These are phyloP conservation scores for Amauroascus verrucosus DNA, from an alignment of 2,329 filamentous ascomycete genomes.

Conservation along the genomic window DNA sequence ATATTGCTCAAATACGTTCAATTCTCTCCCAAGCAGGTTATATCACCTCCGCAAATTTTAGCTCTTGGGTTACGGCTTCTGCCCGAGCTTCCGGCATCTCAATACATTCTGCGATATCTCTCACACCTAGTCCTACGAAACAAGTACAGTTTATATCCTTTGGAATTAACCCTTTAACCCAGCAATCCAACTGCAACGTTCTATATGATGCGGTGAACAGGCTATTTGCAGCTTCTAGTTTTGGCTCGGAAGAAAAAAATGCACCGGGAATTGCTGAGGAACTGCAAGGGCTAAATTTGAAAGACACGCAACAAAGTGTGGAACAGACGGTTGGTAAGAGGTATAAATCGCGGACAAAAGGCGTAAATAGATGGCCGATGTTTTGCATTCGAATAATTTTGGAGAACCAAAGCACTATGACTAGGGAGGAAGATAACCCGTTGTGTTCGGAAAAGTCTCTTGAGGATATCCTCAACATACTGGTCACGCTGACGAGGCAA, in stretches of 20 bases:
- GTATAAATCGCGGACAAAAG: slow-evolving; percentile 45
- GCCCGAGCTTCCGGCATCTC: slow-evolving; percentile 53
- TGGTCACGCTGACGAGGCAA: slow-evolving; percentile 58
- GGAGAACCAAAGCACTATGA: slow-evolving; percentile 26
- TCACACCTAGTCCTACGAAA: slow-evolving; percentile 59
- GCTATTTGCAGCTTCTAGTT: slow-evolving; percentile 64
- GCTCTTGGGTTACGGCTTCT: slow-evolving; percentile 59
- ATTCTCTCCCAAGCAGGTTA: slow-evolving; percentile 59
- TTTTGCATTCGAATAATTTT: slow-evolving; percentile 64
- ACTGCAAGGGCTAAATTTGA: slow-evolving; percentile 25
- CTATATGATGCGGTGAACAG: slow-evolving; percentile 71
- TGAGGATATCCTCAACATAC: slow-evolving; percentile 51
- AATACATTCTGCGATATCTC: slow-evolving; percentile 61
- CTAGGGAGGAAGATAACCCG: slow-evolving; percentile 28
- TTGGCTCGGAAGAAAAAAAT: slow-evolving; percentile 51
- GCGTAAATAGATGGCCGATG: slow-evolving; percentile 76
- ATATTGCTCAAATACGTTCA: slow-evolving; percentile 33
- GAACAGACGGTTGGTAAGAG: slow-evolving; percentile 27
- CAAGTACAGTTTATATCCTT: slow-evolving; percentile 72
- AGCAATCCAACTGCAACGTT: slow-evolving; percentile 48
- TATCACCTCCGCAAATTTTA: slow-evolving; percentile 42
- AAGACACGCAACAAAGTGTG: slow-evolving; percentile 25
- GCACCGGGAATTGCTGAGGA: slow-evolving; percentile 26
- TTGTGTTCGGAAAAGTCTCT: slow-evolving; percentile 37
- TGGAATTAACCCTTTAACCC: slow-evolving; percentile 55